Evolutionary conservation across 208 protist genomes (phyloP).

Genomic region (Leishmania tropica): DNA sequence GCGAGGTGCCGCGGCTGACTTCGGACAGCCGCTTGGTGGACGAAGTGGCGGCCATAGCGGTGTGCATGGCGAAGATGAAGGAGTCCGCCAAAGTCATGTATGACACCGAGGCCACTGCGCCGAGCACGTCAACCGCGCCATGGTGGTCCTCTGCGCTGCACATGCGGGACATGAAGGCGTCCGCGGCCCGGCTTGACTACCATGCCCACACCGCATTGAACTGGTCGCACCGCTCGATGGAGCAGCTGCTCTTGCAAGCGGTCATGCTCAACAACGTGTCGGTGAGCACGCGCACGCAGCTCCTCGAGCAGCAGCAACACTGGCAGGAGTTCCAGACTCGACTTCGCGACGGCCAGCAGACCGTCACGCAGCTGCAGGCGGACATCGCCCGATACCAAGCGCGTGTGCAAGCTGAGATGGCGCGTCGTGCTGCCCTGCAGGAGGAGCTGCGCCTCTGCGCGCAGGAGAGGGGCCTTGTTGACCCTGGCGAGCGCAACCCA

Average conservation of each 20-base stretch:
- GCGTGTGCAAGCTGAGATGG: conserved; percentile 29
- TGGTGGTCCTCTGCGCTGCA: conserved; percentile 83
- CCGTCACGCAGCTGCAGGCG: conserved; percentile 35
- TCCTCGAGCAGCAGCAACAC: conserved; percentile 64
- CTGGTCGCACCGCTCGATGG: conserved; percentile 51
- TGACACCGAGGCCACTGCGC: conserved; percentile 24
- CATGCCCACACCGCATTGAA: conserved; percentile 51
- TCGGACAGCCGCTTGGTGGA: conserved; percentile 25
- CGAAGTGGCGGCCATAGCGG: conserved; percentile 37
- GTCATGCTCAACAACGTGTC: conserved; percentile 57
- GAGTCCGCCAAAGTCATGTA: conserved; percentile 18
- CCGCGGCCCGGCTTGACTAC: conserved; percentile 67
- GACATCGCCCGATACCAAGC: conserved; percentile 40
- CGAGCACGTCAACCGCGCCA: conserved; percentile 28
- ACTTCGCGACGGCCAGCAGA: conserved; percentile 17
- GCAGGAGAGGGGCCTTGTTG: conserved; percentile 22
- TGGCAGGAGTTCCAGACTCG: conserved; percentile 40
- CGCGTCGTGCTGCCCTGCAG: conserved; percentile 42
- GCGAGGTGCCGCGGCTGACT: conserved; percentile 25
- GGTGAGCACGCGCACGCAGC: conserved; percentile 41
- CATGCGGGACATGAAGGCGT: conserved; percentile 71
- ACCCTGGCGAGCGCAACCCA: conserved; percentile 30
- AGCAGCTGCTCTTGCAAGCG: conserved; percentile 69
- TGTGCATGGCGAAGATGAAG: conserved; percentile 32
- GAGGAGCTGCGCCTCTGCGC: conserved; percentile 39